These are phyloP conservation scores for Combretum micranthum DNA, from an alignment of 345 rosid species.

Conservation along the genomic window DNA sequence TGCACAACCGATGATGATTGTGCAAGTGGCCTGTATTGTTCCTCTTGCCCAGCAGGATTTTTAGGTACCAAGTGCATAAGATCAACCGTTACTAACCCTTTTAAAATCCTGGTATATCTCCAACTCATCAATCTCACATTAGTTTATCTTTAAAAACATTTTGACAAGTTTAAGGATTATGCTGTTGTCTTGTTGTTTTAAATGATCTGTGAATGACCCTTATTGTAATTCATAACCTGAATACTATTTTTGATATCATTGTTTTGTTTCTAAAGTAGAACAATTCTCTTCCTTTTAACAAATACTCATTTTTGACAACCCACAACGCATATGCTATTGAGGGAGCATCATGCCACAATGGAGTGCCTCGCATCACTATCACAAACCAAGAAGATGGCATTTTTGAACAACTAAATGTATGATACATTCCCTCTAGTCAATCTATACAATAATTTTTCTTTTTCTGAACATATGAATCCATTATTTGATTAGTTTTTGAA, in stretches of 20 bases:
- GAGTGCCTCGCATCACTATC: constrained; percentile 38
- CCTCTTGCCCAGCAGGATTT: constrained; percentile 39
- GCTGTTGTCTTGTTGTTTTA: too few species aligned
- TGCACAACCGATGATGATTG: constrained; percentile 60
- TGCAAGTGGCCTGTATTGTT: constrained; percentile 50
- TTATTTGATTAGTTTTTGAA: too few species aligned
- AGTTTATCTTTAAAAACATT: too few species aligned
- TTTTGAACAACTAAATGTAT: constrained; percentile 52
- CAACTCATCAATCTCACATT: too few species aligned
- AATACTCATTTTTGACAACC: constrained; percentile 61
- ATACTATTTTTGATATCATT: too few species aligned
- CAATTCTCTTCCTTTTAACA: constrained; percentile 61
- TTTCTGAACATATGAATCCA: neutral
- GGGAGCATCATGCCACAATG: constrained; percentile 39
- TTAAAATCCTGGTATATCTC: constrained; percentile 47
- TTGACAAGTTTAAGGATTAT: too few species aligned
- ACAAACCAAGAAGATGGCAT: constrained; percentile 66
- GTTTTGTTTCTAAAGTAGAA: constrained; percentile 22
- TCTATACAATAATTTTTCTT: neutral
- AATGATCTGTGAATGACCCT: too few species aligned
- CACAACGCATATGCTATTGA: constrained; percentile 67
- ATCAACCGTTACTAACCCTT: constrained; percentile 42
- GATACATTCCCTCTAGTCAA: neutral
- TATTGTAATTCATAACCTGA: too few species aligned
- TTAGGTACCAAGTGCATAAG: constrained; percentile 50